phyloP scores from a whole-genome alignment of 371 early-diverging fungal species.

The Rhizopus microsporus region DNA sequence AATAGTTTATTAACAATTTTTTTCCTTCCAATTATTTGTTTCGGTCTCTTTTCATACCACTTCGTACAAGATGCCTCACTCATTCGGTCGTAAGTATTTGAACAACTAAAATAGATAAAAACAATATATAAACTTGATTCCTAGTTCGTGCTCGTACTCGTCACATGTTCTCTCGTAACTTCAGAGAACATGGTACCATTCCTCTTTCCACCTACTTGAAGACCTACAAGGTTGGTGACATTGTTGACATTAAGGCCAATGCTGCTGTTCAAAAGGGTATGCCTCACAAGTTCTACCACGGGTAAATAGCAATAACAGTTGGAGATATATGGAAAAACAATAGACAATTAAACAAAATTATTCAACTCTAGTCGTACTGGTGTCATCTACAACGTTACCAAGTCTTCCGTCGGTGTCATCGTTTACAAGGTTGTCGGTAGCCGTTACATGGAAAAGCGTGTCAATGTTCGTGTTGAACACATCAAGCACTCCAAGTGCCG shows the following conservation, averaged over 20 bases:
- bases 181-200: constrained; percentile 94
- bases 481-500: constrained; percentile 99
- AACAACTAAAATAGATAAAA: not conserved
- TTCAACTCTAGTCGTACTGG: constrained; percentile 83
- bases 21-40: constrained; percentile 22
- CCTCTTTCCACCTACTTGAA: constrained; percentile 96
- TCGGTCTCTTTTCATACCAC: constrained; percentile 31
- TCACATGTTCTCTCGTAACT: constrained; percentile 97
- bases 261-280: constrained; percentile 99
- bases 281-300: constrained; percentile 99
- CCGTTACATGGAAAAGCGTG: constrained; percentile 98
- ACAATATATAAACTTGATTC: constrained; percentile 3
- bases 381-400: constrained; percentile 98
- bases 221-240: constrained; percentile 98
- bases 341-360: not conserved
- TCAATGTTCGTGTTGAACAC: constrained; percentile 99
- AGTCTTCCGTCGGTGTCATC: constrained; percentile 97
- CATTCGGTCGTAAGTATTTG: constrained; percentile 75
- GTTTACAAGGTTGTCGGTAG: constrained; percentile 98
- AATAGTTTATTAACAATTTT: constrained; percentile 28
- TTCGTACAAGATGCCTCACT: constrained; percentile 84
- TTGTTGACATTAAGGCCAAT: constrained; percentile 96
- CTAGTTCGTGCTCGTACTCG: constrained; percentile 96
- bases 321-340: not conserved
- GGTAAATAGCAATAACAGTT: constrained; percentile 52